phyloP scores from a whole-genome alignment of 495 filamentous ascomycete species.

The Lichina pygmaea region DNA sequence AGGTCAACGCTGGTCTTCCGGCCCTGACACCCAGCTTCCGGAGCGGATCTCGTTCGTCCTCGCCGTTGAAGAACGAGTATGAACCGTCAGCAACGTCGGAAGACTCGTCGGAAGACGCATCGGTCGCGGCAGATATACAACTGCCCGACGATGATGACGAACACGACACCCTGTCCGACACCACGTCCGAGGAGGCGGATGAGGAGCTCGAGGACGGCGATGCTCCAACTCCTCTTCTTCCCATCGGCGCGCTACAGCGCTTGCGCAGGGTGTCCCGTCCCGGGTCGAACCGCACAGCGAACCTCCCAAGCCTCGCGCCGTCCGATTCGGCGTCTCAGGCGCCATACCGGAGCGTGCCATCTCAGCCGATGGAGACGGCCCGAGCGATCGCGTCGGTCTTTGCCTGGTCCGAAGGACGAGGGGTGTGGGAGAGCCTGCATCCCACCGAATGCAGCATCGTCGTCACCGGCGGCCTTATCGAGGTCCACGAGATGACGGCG shows the following conservation, averaged over 20 bases:
- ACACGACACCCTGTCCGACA: neutral
- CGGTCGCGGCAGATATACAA: neutral
- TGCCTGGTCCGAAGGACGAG: constrained; percentile 49
- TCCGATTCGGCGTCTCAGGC: constrained; percentile 56
- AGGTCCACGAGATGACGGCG: constrained; percentile 43
- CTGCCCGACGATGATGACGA: neutral
- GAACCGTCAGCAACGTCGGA: constrained; percentile 59
- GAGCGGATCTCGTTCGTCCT: constrained; percentile 43
- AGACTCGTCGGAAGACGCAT: neutral
- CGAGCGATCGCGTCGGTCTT: constrained; percentile 54
- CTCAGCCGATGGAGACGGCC: constrained; percentile 21
- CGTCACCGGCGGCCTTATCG: constrained; percentile 62
- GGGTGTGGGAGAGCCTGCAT: constrained; percentile 54
- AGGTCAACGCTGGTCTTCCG: too few relatives aligned
- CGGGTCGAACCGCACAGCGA: constrained; percentile 12
- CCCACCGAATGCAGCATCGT: constrained; percentile 53
- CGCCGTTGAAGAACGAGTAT: constrained; percentile 93
- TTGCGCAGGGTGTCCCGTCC: constrained; percentile 10
- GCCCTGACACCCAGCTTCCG: neutral
- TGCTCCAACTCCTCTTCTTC: constrained; percentile 13
- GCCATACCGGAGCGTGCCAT: constrained; percentile 27
- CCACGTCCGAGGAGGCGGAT: constrained; percentile 17
- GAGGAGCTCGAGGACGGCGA: constrained; percentile 26
- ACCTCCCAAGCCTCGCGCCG: constrained; percentile 28
- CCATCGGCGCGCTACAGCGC: constrained; percentile 7